These are phyloP conservation scores for Erodium chrysanthum DNA, from an alignment of 441 rosid genomes.

Conservation along the genomic window DNA sequence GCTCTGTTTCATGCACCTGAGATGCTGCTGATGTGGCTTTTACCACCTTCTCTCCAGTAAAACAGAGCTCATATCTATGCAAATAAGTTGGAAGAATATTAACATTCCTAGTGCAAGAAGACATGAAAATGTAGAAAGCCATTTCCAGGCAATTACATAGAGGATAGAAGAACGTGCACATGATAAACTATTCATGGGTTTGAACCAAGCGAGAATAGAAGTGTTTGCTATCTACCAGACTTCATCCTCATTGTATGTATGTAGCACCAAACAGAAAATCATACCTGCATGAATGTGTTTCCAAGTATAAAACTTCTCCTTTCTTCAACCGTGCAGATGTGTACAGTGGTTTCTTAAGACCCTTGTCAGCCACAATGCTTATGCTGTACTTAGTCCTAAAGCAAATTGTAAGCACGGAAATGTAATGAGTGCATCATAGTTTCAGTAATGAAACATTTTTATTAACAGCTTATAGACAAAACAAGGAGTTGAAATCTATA, in stretches of 20 bases:
- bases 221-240: not conserved
- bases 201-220: not conserved
- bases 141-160: not conserved
- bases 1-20: slow-evolving; percentile 50
- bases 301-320: slow-evolving; percentile 89
- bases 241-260: not conserved
- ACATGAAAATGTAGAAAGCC: not conserved
- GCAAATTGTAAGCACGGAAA: slow-evolving; percentile 15
- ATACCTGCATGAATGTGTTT: slow-evolving; percentile 95
- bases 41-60: slow-evolving; percentile 69
- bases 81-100: not conserved
- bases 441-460: not conserved
- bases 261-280: not conserved
- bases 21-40: slow-evolving; percentile 38
- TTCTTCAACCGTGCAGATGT: slow-evolving; percentile 97
- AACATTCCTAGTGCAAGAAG: not conserved
- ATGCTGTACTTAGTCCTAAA: slow-evolving; percentile 93
- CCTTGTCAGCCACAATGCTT: slow-evolving; percentile 92
- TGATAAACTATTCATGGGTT: not conserved
- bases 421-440: not conserved
- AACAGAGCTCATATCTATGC: slow-evolving; percentile 80
- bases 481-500: not conserved
- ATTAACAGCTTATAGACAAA: not conserved
- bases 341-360: slow-evolving; percentile 82
- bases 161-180: not conserved